Base-by-base conservation (phyloP, 1,284 basidiomycete genomes). In the Cryptococcus sp. region DNA sequence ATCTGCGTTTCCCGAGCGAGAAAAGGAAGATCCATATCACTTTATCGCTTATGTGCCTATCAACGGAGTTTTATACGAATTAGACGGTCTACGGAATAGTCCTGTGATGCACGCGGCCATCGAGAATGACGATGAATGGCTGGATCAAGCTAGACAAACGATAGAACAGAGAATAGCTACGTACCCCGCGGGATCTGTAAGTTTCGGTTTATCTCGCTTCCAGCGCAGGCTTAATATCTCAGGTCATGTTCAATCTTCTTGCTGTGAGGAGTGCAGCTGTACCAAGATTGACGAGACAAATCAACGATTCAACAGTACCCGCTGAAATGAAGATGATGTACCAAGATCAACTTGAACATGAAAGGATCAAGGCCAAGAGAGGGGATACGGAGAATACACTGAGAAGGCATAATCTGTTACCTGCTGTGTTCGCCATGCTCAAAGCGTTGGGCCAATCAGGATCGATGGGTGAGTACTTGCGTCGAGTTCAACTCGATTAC, bases 181-280 rank as follows among this genome's bases (percentile, higher is more conserved):
- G 13, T 97, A 96, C 76, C 89, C 90, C 32, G 78, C 82, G 42
- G 89, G 85, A 63, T 84, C 88, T 63, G 90, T 94, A 74, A 68
- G 87, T 81, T 10, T 23, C 44, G 5, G 32, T 6, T 36, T 23
- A 23, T 14, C 8, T 33, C 13, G 30, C 14, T 10, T 42, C 15
- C 8, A 10, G n/a, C 15, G n/a, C 33, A 13, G 43, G 52, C 57
- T 45, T 35, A 8, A 30, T 0, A 23, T 14, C 50, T 56, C 57
- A 92, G 89, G 80, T 95, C 59, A 89, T 93, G 74, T 96, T 96
- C 80, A 93, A 88, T 75, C 83, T 96, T 41, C 83, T 94, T 49
- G 89, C 89, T 5, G 79, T 96, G 43, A 84, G 87, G 57, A 84
- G 88, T 53, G 89, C 90, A 67, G 87, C 88, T 15, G 67, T 92